Evolutionary conservation across 192 early-diverging fungal species (phyloP).

Genomic region (Phycomyces blakesleeanus): DNA sequence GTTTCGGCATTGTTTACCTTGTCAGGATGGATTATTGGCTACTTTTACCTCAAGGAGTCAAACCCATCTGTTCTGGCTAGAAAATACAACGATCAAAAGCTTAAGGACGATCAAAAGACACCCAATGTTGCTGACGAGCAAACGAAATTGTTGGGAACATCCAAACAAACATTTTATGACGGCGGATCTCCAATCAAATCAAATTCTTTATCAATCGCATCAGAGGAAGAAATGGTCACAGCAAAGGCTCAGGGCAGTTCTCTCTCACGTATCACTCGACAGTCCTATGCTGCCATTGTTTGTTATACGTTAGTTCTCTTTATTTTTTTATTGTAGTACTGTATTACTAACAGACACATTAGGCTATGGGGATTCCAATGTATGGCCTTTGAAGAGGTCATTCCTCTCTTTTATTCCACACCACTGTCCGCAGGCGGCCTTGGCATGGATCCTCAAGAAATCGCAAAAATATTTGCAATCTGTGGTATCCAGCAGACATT

Average conservation of each 20-base stretch:
- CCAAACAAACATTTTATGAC: constrained; percentile 2
- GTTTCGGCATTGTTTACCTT: constrained; percentile 58
- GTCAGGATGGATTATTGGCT: constrained; percentile 61
- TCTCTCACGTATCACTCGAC: constrained; percentile 4
- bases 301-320: constrained; percentile 21
- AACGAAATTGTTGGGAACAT: not conserved
- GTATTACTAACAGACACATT: not conserved
- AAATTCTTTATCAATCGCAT: not conserved
- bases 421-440: constrained; percentile 40
- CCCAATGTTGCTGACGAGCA: not conserved
- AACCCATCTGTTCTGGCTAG: constrained; percentile 19
- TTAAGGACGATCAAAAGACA: not conserved
- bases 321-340: not conserved
- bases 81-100: not conserved
- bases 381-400: constrained; percentile 52
- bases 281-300: constrained; percentile 15
- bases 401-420: constrained; percentile 16
- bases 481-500: constrained; percentile 41
- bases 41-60: constrained; percentile 64
- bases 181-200: not conserved
- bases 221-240: not conserved
- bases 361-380: constrained; percentile 41
- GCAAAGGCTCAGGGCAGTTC: constrained; percentile 8
- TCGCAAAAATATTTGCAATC: constrained; percentile 39
- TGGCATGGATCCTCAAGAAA: constrained; percentile 35